phyloP scores from a whole-genome alignment of 331 rosid species.

The Rosa hybrid region DNA sequence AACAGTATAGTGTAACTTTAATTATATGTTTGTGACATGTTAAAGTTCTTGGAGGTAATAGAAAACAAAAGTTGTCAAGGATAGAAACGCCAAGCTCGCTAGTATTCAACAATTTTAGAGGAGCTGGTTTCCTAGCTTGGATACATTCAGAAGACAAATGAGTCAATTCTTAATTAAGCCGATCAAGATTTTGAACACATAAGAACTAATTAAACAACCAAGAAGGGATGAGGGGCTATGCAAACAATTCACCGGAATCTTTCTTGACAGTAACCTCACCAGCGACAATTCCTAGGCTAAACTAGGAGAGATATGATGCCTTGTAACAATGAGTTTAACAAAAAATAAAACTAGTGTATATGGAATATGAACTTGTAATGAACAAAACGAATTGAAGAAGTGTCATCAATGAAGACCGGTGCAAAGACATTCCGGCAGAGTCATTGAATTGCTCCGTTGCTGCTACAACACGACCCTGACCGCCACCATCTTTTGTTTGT shows the following conservation, averaged over 20 bases:
- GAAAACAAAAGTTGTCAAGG: no score
- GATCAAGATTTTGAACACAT: no score
- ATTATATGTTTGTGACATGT: no score
- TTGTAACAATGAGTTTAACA: neutral
- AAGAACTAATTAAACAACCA: no score
- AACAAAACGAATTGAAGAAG: neutral
- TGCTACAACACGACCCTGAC: slow-evolving; percentile 8
- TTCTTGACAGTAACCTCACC: neutral
- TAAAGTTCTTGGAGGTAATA: no score
- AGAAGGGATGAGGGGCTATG: no score
- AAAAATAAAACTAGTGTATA: neutral
- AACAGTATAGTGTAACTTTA: no score
- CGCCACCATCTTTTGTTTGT: neutral
- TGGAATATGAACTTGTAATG: neutral
- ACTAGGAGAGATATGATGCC: neutral
- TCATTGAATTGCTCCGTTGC: slow-evolving; percentile 13
- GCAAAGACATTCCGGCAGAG: neutral
- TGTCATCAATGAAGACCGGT: neutral
- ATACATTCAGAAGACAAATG: no score
- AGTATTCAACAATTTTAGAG: no score
- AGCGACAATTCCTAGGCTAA: neutral
- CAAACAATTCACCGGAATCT: neutral
- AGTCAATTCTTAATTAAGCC: no score
- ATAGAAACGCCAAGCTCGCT: no score
- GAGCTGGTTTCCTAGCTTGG: no score